phyloP scores from a whole-genome alignment of 805 yeast species.

The Metschnikowia bowlesiae region DNA sequence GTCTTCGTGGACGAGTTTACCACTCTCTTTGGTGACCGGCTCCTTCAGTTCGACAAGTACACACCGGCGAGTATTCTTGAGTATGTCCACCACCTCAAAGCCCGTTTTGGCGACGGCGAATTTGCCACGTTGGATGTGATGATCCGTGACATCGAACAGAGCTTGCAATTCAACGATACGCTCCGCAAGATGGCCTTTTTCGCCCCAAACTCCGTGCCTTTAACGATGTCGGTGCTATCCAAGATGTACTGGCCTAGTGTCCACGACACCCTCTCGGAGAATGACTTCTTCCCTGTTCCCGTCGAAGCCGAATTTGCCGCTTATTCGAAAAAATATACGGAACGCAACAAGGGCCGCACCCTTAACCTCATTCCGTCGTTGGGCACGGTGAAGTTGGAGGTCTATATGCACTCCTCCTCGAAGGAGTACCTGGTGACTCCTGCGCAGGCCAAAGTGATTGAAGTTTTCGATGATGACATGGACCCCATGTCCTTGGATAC shows the following conservation, averaged over 20 bases:
- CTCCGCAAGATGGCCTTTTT: constrained; percentile 23
- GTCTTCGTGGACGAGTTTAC: constrained; percentile 64
- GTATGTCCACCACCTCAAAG: constrained; percentile 52
- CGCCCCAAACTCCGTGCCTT: background rate
- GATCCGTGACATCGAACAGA: constrained; percentile 66
- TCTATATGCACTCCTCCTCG: constrained; percentile 29
- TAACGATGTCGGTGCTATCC: constrained; percentile 51
- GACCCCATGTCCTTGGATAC: constrained; percentile 29
- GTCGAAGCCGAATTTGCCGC: constrained; percentile 39
- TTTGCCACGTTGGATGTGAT: constrained; percentile 75
- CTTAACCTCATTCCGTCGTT: constrained; percentile 53
- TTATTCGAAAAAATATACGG: constrained; percentile 43
- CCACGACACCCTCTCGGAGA: constrained; percentile 23
- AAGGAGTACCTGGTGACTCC: constrained; percentile 53
- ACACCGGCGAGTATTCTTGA: constrained; percentile 35
- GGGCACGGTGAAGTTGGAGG: constrained; percentile 59
- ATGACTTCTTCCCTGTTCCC: constrained; percentile 49
- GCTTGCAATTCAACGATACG: constrained; percentile 42
- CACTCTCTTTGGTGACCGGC: constrained; percentile 51
- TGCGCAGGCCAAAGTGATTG: constrained; percentile 62
- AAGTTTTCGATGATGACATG: constrained; percentile 38
- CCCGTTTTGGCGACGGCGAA: constrained; percentile 62
- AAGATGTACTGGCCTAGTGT: constrained; percentile 76
- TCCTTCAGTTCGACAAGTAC: constrained; percentile 43
- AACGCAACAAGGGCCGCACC: constrained; percentile 52